These are phyloP conservation scores for Corymbia maculata DNA, from an alignment of 345 rosid species.

Conservation along the genomic window DNA sequence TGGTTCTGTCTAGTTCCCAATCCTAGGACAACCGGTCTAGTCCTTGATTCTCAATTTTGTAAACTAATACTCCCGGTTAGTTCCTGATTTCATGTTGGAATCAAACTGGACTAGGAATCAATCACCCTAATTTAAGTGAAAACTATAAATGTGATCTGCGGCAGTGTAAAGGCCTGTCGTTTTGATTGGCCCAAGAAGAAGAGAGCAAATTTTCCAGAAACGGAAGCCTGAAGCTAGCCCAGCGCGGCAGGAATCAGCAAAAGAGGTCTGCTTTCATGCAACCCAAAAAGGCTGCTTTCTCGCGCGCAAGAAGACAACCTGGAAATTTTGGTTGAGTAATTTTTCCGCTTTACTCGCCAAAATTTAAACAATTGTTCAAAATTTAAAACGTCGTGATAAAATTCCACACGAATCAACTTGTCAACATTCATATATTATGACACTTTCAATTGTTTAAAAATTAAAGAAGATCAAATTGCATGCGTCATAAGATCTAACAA, in stretches of 20 bases:
- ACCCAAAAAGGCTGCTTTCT: background rate
- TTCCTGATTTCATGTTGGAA: too few species aligned
- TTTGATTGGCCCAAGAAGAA: background rate
- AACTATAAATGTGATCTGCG: background rate
- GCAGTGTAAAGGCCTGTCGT: background rate
- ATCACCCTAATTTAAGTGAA: background rate
- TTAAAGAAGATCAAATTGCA: background rate
- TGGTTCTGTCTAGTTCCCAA: too few species aligned
- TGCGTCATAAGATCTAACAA: background rate
- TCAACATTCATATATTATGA: background rate
- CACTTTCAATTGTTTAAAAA: background rate
- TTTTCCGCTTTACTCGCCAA: background rate
- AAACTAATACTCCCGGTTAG: too few species aligned
- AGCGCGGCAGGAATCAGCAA: background rate
- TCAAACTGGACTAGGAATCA: too few species aligned
- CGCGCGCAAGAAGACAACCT: background rate
- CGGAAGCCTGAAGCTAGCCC: background rate
- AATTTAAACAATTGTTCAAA: background rate
- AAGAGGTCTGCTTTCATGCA: background rate
- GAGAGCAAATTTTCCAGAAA: background rate
- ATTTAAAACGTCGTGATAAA: too few species aligned
- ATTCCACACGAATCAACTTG: background rate
- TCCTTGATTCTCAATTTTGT: too few species aligned
- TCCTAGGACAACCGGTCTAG: too few species aligned
- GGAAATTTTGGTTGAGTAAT: background rate